Evolutionary conservation across 75 land plant species (phyloP).

Genomic region (Pinus tabuliformis): DNA sequence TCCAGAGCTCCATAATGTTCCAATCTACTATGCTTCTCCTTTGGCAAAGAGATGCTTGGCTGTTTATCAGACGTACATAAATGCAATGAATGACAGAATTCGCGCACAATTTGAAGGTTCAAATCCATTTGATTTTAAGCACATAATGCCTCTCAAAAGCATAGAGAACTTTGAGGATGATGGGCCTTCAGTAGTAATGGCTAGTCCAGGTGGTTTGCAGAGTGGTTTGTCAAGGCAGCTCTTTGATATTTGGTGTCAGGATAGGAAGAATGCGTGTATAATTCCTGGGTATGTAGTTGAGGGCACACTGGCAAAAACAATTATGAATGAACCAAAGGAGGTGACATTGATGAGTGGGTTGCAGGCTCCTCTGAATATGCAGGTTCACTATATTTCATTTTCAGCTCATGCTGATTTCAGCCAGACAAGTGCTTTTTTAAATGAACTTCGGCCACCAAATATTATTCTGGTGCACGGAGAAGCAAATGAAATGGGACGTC

Average conservation of each 20-base stretch:
- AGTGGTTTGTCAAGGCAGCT: constrained; percentile 94
- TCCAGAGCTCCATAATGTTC: constrained; percentile 92
- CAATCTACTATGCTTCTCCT: constrained; percentile 96
- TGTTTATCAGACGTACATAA: constrained; percentile 97
- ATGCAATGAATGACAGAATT: constrained; percentile 94
- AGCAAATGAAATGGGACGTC: constrained; percentile 94
- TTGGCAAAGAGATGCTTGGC: constrained; percentile 95
- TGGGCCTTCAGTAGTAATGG: constrained; percentile 97
- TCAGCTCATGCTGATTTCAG: constrained; percentile 97
- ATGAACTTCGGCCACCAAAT: constrained; percentile 88
- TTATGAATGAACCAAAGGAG: constrained; percentile 94
- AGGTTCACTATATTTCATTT: constrained; percentile 94
- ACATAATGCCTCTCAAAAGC: constrained; percentile 76
- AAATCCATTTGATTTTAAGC: constrained; percentile 95
- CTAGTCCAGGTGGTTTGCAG: constrained; percentile 89
- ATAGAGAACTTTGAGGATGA: constrained; percentile 85
- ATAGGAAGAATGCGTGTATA: constrained; percentile 90
- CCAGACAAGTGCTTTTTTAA: constrained; percentile 90
- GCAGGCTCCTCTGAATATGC: constrained; percentile 90
- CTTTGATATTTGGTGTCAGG: constrained; percentile 96
- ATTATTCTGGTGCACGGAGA: constrained; percentile 98
- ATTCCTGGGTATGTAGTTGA: constrained; percentile 97
- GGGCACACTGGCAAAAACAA: constrained; percentile 90
- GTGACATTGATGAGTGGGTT: constrained; percentile 94
- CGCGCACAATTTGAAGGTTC: constrained; percentile 65